Conservation (phyloP, 306 rosid genomes). For the Quercus bicolor region DNA sequence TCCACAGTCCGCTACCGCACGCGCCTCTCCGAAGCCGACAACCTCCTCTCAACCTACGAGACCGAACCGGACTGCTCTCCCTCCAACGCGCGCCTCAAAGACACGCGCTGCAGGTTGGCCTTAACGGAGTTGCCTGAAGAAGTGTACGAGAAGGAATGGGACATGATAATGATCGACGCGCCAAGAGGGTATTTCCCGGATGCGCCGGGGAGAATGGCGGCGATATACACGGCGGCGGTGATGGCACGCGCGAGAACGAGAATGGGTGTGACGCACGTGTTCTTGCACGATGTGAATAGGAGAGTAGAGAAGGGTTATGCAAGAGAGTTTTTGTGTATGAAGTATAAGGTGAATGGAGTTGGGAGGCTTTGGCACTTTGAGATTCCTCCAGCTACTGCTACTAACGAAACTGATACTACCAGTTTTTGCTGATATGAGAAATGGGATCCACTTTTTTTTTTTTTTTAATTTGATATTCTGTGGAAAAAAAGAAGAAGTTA, state of each 20-base stretch:
- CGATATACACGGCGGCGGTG: slow-evolving; percentile 70
- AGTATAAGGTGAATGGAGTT: slow-evolving; percentile 52
- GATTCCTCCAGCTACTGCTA: slow-evolving; percentile 39
- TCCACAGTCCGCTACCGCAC: slow-evolving; percentile 47
- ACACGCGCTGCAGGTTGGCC: slow-evolving; percentile 50
- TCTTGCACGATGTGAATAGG: slow-evolving; percentile 72
- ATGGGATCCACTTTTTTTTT: neutral
- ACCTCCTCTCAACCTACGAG: slow-evolving; percentile 36
- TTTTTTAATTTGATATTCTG: neutral
- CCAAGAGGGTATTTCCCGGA: slow-evolving; percentile 57
- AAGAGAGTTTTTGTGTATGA: slow-evolving; percentile 64
- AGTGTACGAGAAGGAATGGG: slow-evolving; percentile 75
- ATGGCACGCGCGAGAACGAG: slow-evolving; percentile 68
- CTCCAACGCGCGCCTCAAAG: neutral
- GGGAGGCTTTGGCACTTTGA: slow-evolving; percentile 83
- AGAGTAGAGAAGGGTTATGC: slow-evolving; percentile 66
- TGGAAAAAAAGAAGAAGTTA: no score
- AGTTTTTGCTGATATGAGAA: slow-evolving; percentile 38
- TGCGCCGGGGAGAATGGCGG: slow-evolving; percentile 82
- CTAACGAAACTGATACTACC: slow-evolving; percentile 10
- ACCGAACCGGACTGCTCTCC: slow-evolving; percentile 41
- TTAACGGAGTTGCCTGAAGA: slow-evolving; percentile 38
- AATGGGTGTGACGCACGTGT: slow-evolving; percentile 78
- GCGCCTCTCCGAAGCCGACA: slow-evolving; percentile 46
- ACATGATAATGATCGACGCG: slow-evolving; percentile 76